Percentiles rank a stretch among this genome's conserved stretches.
Evolutionary conservation across 352 stramenopile genomes (phyloP).

Genomic region (Pythium folliculosum): DNA sequence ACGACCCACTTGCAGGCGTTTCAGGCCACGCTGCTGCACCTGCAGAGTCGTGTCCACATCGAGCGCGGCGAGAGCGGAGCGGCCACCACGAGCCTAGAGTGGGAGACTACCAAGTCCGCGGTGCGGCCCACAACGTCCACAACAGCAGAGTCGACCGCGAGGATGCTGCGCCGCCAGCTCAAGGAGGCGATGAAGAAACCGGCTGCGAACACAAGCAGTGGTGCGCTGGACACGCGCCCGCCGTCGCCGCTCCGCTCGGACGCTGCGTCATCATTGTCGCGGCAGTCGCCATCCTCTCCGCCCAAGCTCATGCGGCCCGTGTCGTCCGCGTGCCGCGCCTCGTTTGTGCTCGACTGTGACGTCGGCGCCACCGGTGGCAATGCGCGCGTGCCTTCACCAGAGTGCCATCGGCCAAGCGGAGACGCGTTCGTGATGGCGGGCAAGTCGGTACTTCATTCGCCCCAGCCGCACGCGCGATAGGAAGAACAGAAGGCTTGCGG

Average conservation of each 20-base stretch:
- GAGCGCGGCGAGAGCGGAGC: constrained; percentile 3
- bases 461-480: background rate
- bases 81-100: background rate
- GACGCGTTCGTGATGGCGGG: constrained; percentile 12
- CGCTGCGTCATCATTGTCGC: background rate
- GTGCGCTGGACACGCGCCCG: background rate
- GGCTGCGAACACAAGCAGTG: background rate
- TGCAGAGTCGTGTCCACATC: constrained; percentile 27
- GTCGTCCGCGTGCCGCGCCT: background rate
- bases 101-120: too few species aligned
- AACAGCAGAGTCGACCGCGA: background rate
- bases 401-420: background rate
- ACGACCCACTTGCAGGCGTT: constrained; percentile 29
- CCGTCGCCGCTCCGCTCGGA: background rate
- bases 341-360: background rate
- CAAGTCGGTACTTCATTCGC: constrained; percentile 2
- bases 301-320: background rate
- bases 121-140: too few species aligned
- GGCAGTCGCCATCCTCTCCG: background rate
- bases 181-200: background rate
- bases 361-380: background rate
- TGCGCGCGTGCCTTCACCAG: background rate
- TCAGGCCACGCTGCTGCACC: constrained; percentile 24
- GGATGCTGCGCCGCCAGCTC: constrained; percentile 10
- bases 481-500: background rate